Conservation (phyloP, 2,329 filamentous ascomycete genomes). For the Colletotrichum godetiae region DNA sequence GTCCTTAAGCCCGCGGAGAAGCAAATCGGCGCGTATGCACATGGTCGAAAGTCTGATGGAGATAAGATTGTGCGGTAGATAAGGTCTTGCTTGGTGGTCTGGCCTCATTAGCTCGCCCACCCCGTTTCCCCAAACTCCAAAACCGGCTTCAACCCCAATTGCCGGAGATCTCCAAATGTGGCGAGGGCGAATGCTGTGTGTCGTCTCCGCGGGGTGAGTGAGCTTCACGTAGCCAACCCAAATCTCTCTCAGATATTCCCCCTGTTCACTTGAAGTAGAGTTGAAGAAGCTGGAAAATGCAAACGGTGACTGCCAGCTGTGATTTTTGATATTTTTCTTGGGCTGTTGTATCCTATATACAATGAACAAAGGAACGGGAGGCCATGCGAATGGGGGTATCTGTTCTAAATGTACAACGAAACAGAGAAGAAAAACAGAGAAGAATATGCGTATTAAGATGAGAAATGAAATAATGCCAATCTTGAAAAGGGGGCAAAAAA, state of each 20-base stretch:
- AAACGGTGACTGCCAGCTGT: neutral
- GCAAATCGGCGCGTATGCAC: neutral
- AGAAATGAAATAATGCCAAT: neutral
- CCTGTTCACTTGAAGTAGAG: neutral
- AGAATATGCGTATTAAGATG: neutral
- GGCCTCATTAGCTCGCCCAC: neutral
- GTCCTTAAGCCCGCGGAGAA: constrained; percentile 16
- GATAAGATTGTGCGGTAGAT: constrained; percentile 3
- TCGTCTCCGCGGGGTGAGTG: neutral
- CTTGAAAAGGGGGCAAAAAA: neutral
- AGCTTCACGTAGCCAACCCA: neutral
- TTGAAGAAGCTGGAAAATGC: neutral
- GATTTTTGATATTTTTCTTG: neutral
- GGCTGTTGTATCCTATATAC: neutral
- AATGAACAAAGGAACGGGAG: neutral
- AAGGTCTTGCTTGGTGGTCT: neutral
- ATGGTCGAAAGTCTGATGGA: neutral
- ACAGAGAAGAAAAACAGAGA: neutral
- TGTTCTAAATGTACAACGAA: neutral
- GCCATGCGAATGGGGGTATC: neutral
- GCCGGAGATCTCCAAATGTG: neutral
- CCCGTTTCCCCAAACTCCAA: neutral
- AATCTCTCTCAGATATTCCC: neutral
- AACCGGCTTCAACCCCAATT: neutral
- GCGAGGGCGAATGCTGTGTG: neutral